phyloP scores from a whole-genome alignment of 2,329 filamentous ascomycete species.

The Diaporthe capsici region DNA sequence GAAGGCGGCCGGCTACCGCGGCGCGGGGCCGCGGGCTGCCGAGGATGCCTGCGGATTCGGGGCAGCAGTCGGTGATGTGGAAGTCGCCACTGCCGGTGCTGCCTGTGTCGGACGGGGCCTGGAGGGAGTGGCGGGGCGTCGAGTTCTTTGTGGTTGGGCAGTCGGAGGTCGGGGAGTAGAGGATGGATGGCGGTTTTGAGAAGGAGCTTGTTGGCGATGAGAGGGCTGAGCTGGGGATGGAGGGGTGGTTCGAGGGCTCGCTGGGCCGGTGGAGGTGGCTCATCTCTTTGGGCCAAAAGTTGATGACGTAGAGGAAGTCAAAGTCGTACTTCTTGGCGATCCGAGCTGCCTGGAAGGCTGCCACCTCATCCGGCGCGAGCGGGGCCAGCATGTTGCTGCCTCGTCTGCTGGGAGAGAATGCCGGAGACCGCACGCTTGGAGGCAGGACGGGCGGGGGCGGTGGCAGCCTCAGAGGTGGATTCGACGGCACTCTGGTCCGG shows the following conservation, averaged over 20 bases:
- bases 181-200: conserved; percentile 32
- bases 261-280: conserved; percentile 42
- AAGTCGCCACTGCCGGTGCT: conserved; percentile 6
- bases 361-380: conserved; percentile 60
- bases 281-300: conserved; percentile 65
- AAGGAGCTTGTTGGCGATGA: conserved; percentile 30
- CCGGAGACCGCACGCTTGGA: conserved; percentile 45
- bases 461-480: conserved; percentile 41
- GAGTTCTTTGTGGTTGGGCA: conserved; percentile 35
- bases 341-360: conserved; percentile 67
- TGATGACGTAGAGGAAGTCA: conserved; percentile 71
- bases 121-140: conserved; percentile 40
- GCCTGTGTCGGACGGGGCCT: conserved; percentile 11
- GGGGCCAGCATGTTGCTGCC: conserved; percentile 52
- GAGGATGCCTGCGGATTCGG: conserved; percentile 37
- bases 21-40: conserved; percentile 40
- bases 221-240: not conserved
- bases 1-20: conserved; percentile 62
- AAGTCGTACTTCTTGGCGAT: conserved; percentile 71
- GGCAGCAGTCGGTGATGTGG: conserved; percentile 42
- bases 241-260: conserved; percentile 18
- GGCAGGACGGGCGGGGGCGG: conserved; percentile 36
- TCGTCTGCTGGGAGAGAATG: conserved; percentile 52
- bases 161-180: conserved; percentile 37
- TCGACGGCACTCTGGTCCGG: conserved; percentile 40